Conservation (phyloP, 139 green algal genomes). For the Tetradesmus lagerheimii region DNA sequence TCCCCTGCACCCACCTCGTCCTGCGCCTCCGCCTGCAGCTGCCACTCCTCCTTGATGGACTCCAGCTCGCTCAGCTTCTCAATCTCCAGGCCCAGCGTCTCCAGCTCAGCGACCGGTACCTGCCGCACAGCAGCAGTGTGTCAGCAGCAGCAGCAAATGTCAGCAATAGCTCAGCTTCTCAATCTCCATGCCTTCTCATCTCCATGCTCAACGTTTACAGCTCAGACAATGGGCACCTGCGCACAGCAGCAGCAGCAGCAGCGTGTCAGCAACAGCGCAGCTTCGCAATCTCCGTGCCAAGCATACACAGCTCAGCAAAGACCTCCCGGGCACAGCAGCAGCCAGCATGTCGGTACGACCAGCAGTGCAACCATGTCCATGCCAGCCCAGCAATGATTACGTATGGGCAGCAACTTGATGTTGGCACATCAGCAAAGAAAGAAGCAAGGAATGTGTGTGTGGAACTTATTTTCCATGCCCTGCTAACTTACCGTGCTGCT, state of each 20-base stretch:
- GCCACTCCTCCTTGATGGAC: slow-evolving; percentile 81
- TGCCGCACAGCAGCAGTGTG: slow-evolving; percentile 21
- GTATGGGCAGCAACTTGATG: too few relatives aligned
- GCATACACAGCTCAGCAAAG: too few relatives aligned
- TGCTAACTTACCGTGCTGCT: too few relatives aligned
- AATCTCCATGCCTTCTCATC: too few relatives aligned
- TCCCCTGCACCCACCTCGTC: slow-evolving; percentile 73
- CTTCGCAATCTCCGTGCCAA: too few relatives aligned
- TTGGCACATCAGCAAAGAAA: too few relatives aligned
- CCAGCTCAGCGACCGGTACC: slow-evolving; percentile 74
- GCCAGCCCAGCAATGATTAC: too few relatives aligned
- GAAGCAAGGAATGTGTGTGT: too few relatives aligned
- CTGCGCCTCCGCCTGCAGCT: slow-evolving; percentile 79
- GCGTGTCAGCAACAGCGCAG: too few relatives aligned
- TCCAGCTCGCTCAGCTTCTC: slow-evolving; percentile 84
- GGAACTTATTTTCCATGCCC: too few relatives aligned
- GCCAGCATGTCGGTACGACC: too few relatives aligned
- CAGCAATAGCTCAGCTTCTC: not conserved
- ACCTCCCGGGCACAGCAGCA: slow-evolving; percentile 46
- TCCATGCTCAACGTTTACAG: not conserved
- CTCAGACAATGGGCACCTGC: not conserved
- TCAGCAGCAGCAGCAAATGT: not conserved
- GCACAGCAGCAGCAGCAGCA: not conserved
- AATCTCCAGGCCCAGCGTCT: slow-evolving; percentile 83
- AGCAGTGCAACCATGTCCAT: too few relatives aligned